phyloP scores from a whole-genome alignment of 371 early-diverging fungal genomes.

The Syncephalastrum sp. region DNA sequence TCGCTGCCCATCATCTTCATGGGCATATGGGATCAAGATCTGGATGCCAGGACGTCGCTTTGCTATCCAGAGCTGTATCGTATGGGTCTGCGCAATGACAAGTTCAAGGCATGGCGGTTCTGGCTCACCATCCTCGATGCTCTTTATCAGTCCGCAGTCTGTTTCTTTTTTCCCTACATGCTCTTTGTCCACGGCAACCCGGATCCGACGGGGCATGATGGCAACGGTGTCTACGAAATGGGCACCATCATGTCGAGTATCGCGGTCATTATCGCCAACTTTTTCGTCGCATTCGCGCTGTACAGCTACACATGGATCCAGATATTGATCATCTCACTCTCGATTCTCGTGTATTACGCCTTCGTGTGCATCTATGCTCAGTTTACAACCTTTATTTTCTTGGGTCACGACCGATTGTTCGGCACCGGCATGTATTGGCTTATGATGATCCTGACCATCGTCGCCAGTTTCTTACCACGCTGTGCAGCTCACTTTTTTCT shows the following conservation, averaged over 20 bases:
- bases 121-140: conserved; percentile 84
- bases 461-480: conserved; percentile 53
- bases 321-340: conserved; percentile 53
- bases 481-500: conserved; percentile 41
- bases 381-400: conserved; percentile 41
- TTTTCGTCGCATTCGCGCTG: conserved; percentile 77
- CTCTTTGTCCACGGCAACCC: conserved; percentile 47
- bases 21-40: conserved; percentile 88
- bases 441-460: conserved; percentile 43
- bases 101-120: conserved; percentile 83
- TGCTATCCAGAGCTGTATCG: conserved; percentile 85
- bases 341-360: conserved; percentile 46
- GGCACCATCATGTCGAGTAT: conserved; percentile 80
- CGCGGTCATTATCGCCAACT: conserved; percentile 76
- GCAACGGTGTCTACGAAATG: conserved; percentile 68
- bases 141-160: conserved; percentile 86
- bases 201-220: conserved; percentile 55
- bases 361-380: conserved; percentile 53
- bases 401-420: conserved; percentile 47
- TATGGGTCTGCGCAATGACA: conserved; percentile 80
- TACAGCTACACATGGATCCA: conserved; percentile 80
- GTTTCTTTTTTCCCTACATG: conserved; percentile 74
- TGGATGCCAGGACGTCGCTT: conserved; percentile 69
- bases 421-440: conserved; percentile 56
- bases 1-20: conserved; percentile 65